Base-by-base conservation (phyloP, 768 basidiomycete genomes). In the Imleria badia region DNA sequence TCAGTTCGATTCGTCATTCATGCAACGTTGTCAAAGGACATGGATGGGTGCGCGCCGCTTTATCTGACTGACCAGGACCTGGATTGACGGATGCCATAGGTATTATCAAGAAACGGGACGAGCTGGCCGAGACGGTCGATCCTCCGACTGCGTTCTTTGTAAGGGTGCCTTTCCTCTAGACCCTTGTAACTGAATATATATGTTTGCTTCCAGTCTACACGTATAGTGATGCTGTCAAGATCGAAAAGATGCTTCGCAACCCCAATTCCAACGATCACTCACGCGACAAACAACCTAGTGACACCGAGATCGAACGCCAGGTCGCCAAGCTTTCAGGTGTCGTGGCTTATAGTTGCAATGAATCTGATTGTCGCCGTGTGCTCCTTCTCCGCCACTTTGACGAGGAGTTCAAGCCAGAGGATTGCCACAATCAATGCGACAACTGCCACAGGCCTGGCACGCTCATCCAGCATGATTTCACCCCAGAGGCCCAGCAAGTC, bases 61-160 rank as follows among this genome's bases (percentile, higher is more conserved):
- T 42, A 34, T 38, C 40, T 20, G 48, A 41, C 39, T 15, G n/a
- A 22, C 20, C 13, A 2, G 7, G 22, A 44, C 51, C 43, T 19
- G n/a, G 8, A 48, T 53, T 63, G 40, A 52, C 45, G 11, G 30
- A 41, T 31, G 13, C 29, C 48, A 34, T 29, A 91, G 89, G 2
- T 91, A 91, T 65, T 94, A 94, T 64, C 94, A 98, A 74, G 97
- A 99, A 74, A 98, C 96, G 0, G 97, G 97, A 7, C 85, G 97
- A 52, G 97, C 95, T 17, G 97, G 97, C 6, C 83, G 97, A 54
- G 97, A 99, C 65, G 93, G 92, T 6, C 69, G 80, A 60, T 80
- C 83, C 2, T 87, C 97, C 0, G 84, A 89, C 47, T 99, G 97
- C 71, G 71, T 97, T 13, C 81, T 98, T 12, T 94, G 93, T 96